phyloP scores from a whole-genome alignment of 495 filamentous ascomycete genomes.

The Articulospora tetracladia region DNA sequence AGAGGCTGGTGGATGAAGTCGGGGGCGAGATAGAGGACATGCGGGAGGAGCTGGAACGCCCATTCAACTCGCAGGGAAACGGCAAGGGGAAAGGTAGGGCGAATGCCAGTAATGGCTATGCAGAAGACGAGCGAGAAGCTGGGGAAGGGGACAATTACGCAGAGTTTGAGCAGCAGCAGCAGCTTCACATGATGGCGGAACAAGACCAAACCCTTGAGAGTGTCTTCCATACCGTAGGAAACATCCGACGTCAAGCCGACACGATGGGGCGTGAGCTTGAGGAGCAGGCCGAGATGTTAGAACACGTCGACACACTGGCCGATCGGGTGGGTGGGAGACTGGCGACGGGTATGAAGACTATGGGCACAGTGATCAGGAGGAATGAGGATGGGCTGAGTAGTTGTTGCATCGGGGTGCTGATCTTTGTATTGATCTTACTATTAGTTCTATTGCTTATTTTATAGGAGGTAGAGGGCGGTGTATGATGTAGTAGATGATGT shows the following conservation, averaged over 20 bases:
- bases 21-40: conserved; percentile 84
- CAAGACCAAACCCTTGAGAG: conserved; percentile 92
- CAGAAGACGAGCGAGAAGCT: conserved; percentile 37
- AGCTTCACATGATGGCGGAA: conserved; percentile 87
- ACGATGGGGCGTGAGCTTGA: conserved; percentile 94
- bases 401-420: conserved; percentile 86
- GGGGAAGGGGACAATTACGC: conserved; percentile 63
- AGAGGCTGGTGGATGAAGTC: conserved; percentile 84
- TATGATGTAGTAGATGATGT: conserved; percentile 6
- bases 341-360: conserved; percentile 78
- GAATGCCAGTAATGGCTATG: conserved; percentile 26
- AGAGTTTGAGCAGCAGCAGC: conserved; percentile 89
- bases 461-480: conserved; percentile 19
- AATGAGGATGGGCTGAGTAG: conserved; percentile 91
- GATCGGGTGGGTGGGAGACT: conserved; percentile 86
- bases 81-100: conserved; percentile 21
- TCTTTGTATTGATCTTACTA: conserved; percentile 79
- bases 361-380: conserved; percentile 77
- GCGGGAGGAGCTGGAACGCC: conserved; percentile 68
- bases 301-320: conserved; percentile 73
- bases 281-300: conserved; percentile 80
- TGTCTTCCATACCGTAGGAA: conserved; percentile 89
- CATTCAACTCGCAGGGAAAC: neutral
- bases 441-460: conserved; percentile 65
- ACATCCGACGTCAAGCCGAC: conserved; percentile 81